These are phyloP conservation scores for Acacia concinna DNA, from an alignment of 331 rosid genomes.

Conservation along the genomic window DNA sequence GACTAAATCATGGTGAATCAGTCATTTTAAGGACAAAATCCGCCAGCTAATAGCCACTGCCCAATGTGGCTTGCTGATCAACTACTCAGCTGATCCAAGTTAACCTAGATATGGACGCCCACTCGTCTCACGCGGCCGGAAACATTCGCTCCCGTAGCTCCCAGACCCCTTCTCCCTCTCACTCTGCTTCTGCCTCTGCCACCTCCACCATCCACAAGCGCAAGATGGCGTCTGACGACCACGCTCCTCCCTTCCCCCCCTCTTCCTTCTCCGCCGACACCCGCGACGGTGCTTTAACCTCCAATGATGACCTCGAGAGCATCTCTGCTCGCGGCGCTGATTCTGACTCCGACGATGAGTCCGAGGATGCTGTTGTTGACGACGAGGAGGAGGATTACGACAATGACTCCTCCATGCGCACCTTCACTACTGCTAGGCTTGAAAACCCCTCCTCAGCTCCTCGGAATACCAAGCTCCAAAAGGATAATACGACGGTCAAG, in stretches of 20 bases:
- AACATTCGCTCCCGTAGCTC: conserved; percentile 87
- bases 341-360: conserved; percentile 46
- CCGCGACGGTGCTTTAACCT: conserved; percentile 86
- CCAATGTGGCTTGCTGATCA: neutral
- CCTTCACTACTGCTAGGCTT: conserved; percentile 79
- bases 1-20: no score
- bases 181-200: conserved; percentile 92
- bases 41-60: neutral
- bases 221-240: conserved; percentile 75
- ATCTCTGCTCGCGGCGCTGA: conserved; percentile 85
- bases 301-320: conserved; percentile 96
- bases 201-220: conserved; percentile 92
- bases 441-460: conserved; percentile 49
- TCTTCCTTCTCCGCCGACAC: conserved; percentile 91
- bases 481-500: conserved; percentile 60
- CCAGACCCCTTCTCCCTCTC: conserved; percentile 90
- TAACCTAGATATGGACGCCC: conserved; percentile 60
- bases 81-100: neutral
- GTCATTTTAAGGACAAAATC: neutral
- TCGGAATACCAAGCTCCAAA: conserved; percentile 71
- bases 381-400: conserved; percentile 84
- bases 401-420: conserved; percentile 84
- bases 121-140: conserved; percentile 73
- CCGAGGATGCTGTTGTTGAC: conserved; percentile 71
- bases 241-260: conserved; percentile 92